Percentiles rank a stretch among this genome's conserved stretches.
These are phyloP conservation scores for Saussurea involucrata DNA, from an alignment of 129 eudicot genomes.

Conservation along the genomic window DNA sequence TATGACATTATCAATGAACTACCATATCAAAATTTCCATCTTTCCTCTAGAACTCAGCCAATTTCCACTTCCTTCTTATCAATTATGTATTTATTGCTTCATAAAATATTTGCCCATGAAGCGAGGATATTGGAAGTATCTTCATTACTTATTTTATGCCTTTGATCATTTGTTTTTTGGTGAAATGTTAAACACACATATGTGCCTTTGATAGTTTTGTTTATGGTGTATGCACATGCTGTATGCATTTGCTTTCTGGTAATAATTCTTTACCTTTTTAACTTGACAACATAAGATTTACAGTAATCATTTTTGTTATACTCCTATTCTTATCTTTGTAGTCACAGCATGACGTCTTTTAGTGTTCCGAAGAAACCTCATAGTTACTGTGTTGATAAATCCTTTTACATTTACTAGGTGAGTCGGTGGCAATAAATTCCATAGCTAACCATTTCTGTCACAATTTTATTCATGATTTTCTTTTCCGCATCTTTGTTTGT, in stretches of 20 bases:
- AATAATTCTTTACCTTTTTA: background rate
- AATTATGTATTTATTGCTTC: background rate
- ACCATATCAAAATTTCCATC: background rate
- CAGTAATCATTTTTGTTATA: background rate
- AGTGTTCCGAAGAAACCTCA: background rate
- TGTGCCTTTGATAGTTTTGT: background rate
- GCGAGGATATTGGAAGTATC: background rate
- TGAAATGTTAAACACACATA: background rate
- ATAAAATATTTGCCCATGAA: background rate
- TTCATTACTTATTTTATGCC: background rate
- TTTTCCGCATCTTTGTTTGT: background rate
- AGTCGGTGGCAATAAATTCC: background rate
- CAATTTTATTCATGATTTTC: background rate
- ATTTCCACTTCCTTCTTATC: background rate
- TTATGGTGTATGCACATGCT: background rate
- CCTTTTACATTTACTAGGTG: background rate
- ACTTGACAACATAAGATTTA: background rate
- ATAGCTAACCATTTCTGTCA: background rate
- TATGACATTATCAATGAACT: background rate
- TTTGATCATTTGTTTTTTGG: background rate
- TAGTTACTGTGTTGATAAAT: background rate
- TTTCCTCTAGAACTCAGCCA: background rate
- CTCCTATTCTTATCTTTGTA: background rate
- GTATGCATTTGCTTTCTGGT: background rate
- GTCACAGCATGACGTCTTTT: background rate